Base-by-base conservation (phyloP, 768 basidiomycete genomes). In the Podaxis sp. region DNA sequence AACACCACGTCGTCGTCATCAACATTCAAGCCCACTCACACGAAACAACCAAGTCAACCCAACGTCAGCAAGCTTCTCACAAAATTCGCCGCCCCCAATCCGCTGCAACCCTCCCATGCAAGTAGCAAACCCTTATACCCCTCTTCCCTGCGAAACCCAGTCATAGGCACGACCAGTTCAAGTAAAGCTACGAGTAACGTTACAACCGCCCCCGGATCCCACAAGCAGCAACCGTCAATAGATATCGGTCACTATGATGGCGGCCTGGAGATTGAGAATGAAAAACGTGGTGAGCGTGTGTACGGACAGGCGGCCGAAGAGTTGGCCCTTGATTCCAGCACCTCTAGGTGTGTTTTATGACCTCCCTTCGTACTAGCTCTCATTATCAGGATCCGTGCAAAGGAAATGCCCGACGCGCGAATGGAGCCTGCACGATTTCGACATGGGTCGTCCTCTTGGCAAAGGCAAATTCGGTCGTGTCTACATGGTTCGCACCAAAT, bases 391-490 rank as follows among this genome's bases (percentile, higher is more conserved):
- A 40, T 10, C 20, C 13, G 50, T 28, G 33, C 24, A 7, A 56
- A 91, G 90, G 60, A 81, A 78, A 65, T 82, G 78, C 40, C 93
- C 91, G 20, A 94, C 93, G 0, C 85, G 87, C 20, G 92, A 94
- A 69, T 95, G 95, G 90, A 87, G 84, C 33, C 79, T 99, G 3
- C 84, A 86, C 63, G 83, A 88, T 58, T 97, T 99, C 68, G 94
- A 97, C 66, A 96, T 99, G 70, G 96, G 97, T 17, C 87, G 95
- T 11, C 95, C 95, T 2, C 83, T 99, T 1, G 97, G 97, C n/a
- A 98, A 99, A 74, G 97, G 97, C 51, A 99, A 99, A 78, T 99
- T 99, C 68, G 97, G 97, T 0, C 91, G 95, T 2, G 97, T 99
- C 26, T 99, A 99, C 80, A 96, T 99, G 89, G 95, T 96, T 50